phyloP scores from a whole-genome alignment of 2,329 filamentous ascomycete genomes.

The Clonostachys rosea region DNA sequence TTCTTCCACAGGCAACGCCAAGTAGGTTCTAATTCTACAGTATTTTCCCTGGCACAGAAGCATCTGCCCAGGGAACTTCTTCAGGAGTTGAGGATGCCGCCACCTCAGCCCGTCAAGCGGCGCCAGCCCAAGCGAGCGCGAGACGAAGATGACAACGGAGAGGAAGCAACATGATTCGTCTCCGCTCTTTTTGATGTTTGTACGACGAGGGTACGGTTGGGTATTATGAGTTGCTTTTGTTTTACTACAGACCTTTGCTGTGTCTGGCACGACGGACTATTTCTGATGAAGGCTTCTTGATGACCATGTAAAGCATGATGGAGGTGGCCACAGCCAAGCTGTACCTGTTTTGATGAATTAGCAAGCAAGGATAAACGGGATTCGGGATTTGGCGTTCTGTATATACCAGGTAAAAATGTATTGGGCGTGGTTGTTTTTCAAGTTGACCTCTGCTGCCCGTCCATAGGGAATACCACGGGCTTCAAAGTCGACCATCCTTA shows the following conservation, averaged over 20 bases:
- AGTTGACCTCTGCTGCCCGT: conserved; percentile 80
- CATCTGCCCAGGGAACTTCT: conserved; percentile 78
- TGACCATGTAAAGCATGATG: conserved; percentile 94
- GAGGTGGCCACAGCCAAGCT: conserved; percentile 78
- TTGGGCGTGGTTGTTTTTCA: conserved; percentile 95
- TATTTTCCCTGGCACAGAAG: conserved; percentile 81
- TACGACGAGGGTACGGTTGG: not conserved
- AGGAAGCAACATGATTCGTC: conserved; percentile 26
- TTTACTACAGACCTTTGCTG: conserved; percentile 25
- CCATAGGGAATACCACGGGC: conserved; percentile 85
- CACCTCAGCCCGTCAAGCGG: conserved; percentile 45
- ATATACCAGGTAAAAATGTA: conserved; percentile 96
- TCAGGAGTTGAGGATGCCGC: conserved; percentile 73
- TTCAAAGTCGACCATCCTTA: conserved; percentile 71
- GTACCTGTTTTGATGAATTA: conserved; percentile 56
- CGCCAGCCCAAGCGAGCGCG: conserved; percentile 25
- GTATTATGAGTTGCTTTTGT: conserved; percentile 11
- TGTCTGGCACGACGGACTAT: conserved; percentile 69
- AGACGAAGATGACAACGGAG: conserved; percentile 24
- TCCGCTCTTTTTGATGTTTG: conserved; percentile 3
- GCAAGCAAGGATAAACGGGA: not conserved
- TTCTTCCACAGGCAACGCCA: conserved; percentile 66
- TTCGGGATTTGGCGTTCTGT: conserved; percentile 18
- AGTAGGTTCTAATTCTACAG: conserved; percentile 64
- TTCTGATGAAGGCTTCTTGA: conserved; percentile 78